A percentile compares a stretch with the other conserved stretches of the same genome.
Evolutionary conservation across 352 stramenopile species (phyloP).

Genomic region (Phytophthora melonis): DNA sequence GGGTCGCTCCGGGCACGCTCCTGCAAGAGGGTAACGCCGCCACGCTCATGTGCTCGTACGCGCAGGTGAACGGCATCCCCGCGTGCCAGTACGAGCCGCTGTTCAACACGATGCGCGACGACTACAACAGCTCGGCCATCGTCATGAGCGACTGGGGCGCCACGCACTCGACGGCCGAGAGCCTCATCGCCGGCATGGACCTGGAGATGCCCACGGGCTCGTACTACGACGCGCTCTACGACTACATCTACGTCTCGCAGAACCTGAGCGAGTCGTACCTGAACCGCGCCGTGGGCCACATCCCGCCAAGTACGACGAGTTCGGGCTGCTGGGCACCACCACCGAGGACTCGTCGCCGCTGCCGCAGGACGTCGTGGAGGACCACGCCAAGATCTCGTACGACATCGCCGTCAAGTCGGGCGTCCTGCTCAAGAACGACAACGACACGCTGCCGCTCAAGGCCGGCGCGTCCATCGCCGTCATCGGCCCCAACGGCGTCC

Average conservation of each 20-base stretch:
- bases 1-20: constrained; percentile 37
- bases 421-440: constrained; percentile 41
- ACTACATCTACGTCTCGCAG: constrained; percentile 47
- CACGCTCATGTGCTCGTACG: constrained; percentile 49
- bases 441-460: constrained; percentile 32
- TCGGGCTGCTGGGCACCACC: constrained; percentile 36
- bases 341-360: constrained; percentile 35
- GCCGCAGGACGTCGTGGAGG: constrained; percentile 30
- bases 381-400: constrained; percentile 40
- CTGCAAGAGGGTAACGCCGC: constrained; percentile 43
- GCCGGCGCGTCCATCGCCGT: constrained; percentile 31
- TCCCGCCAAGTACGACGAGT: constrained; percentile 48
- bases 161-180: constrained; percentile 41
- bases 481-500: constrained; percentile 43
- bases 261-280: constrained; percentile 48
- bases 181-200: constrained; percentile 42
- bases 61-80: constrained; percentile 40
- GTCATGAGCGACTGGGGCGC: constrained; percentile 44
- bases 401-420: constrained; percentile 48
- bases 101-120: constrained; percentile 41
- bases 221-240: constrained; percentile 45
- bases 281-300: constrained; percentile 40
- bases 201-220: constrained; percentile 42
- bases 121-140: constrained; percentile 46
- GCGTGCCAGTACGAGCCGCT: constrained; percentile 42